A percentile compares a stretch with the other conserved stretches of the same genome.
phyloP scores from a whole-genome alignment of 345 rosid genomes.

The Crucihimalaya himalaica region DNA sequence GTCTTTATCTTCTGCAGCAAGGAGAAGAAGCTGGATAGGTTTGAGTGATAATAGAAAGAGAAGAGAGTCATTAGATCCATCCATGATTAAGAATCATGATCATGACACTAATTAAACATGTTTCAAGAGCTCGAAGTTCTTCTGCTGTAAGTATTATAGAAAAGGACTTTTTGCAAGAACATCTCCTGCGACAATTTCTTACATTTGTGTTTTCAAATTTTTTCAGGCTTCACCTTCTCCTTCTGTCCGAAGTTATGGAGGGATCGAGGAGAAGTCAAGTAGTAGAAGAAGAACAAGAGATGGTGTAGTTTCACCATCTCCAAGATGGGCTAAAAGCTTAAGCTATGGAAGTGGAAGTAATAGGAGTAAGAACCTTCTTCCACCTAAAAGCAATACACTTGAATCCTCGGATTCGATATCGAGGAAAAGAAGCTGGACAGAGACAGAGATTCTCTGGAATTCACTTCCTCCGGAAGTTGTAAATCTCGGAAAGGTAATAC shows the following conservation, averaged over 20 bases:
- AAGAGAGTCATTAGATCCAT: constrained; percentile 38
- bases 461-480: constrained; percentile 55
- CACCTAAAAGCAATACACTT: constrained; percentile 29
- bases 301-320: constrained; percentile 19
- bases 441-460: constrained; percentile 51
- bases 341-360: constrained; percentile 34
- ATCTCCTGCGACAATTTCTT: background rate
- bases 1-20: constrained; percentile 17
- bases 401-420: constrained; percentile 36
- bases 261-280: constrained; percentile 42
- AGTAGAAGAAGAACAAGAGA: constrained; percentile 41
- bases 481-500: constrained; percentile 62
- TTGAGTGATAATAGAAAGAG: constrained; percentile 28
- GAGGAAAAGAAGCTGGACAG: constrained; percentile 38
- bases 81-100: constrained; percentile 35
- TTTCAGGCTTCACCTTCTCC: constrained; percentile 43
- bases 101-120: constrained; percentile 41
- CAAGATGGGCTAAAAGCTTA: constrained; percentile 38
- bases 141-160: constrained; percentile 37
- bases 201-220: background rate
- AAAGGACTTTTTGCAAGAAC: background rate
- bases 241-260: constrained; percentile 31
- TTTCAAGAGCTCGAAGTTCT: constrained; percentile 13
- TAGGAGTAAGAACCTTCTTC: constrained; percentile 27
- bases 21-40: constrained; percentile 57